Percentiles rank a stretch among this genome's conserved stretches.
Conservation (phyloP, 345 rosid species). For the Salix brachista region DNA sequence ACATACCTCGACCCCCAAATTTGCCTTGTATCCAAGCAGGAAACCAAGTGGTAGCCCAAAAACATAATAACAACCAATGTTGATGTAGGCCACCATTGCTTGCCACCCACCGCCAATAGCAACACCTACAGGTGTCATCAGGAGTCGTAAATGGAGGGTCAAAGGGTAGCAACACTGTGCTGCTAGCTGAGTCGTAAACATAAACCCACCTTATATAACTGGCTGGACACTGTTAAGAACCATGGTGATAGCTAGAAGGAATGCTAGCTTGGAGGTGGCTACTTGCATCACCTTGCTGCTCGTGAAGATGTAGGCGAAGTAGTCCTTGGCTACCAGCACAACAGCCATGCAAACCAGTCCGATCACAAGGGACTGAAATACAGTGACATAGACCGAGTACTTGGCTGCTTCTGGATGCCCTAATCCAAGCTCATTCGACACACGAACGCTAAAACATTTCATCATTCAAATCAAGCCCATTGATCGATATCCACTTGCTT, state of each 20-base stretch:
- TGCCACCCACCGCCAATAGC: conserved; percentile 94
- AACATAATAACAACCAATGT: conserved; percentile 62
- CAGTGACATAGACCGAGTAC: conserved; percentile 55
- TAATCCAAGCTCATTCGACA: conserved; percentile 74
- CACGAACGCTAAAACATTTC: conserved; percentile 47
- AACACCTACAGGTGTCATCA: conserved; percentile 44
- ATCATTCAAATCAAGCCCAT: no score
- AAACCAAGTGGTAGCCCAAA: conserved; percentile 77
- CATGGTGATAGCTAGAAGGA: conserved; percentile 70
- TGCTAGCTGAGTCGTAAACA: no score
- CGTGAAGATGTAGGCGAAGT: conserved; percentile 61
- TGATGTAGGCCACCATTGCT: conserved; percentile 70
- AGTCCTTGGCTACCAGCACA: conserved; percentile 45
- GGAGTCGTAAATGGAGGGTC: not conserved
- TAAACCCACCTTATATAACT: conserved; percentile 56
- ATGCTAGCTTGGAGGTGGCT: conserved; percentile 59
- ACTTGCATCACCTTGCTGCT: conserved; percentile 43
- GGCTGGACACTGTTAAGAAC: conserved; percentile 84
- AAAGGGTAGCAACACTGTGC: no score
- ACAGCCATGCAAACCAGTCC: conserved; percentile 59
- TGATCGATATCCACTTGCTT: no score
- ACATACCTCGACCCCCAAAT: conserved; percentile 58
- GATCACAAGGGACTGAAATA: conserved; percentile 50
- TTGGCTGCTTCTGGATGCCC: conserved; percentile 71
- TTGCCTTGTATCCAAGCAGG: conserved; percentile 59